These are phyloP conservation scores for Thielaviopsis cerberus DNA, from an alignment of 2,329 filamentous ascomycete species.

Conservation along the genomic window DNA sequence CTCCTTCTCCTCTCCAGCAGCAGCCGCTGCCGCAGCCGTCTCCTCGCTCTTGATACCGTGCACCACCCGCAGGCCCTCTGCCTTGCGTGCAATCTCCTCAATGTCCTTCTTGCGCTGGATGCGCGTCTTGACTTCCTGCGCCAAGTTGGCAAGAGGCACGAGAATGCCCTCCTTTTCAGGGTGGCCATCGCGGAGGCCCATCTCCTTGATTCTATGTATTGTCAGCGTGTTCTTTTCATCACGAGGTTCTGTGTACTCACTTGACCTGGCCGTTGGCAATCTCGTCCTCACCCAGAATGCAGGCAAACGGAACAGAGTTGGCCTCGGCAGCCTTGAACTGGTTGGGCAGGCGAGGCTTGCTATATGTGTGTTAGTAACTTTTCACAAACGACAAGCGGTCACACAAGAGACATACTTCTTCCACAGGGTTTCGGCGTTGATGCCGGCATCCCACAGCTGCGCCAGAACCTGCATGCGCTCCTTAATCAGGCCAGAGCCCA, in stretches of 20 bases:
- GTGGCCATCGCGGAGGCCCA: slow-evolving; percentile 57
- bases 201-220: slow-evolving; percentile 45
- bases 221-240: neutral
- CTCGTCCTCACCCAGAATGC: slow-evolving; percentile 86
- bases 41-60: slow-evolving; percentile 25
- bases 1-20: neutral
- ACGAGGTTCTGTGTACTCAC: too few species aligned
- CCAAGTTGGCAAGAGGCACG: slow-evolving; percentile 45
- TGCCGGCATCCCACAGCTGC: slow-evolving; percentile 65
- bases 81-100: slow-evolving; percentile 25
- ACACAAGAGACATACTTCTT: slow-evolving; percentile 39
- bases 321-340: slow-evolving; percentile 85
- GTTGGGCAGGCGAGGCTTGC: slow-evolving; percentile 69
- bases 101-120: slow-evolving; percentile 26
- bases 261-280: slow-evolving; percentile 65
- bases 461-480: slow-evolving; percentile 69
- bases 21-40: neutral
- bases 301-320: slow-evolving; percentile 61
- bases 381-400: too few species aligned
- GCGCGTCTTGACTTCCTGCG: slow-evolving; percentile 38
- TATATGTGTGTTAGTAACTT: neutral
- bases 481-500: slow-evolving; percentile 61
- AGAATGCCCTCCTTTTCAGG: slow-evolving; percentile 77
- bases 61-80: slow-evolving; percentile 28
- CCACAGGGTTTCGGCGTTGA: slow-evolving; percentile 80